phyloP scores from a whole-genome alignment of 1,139 yeast genomes.

The Arxiozyma heterogenica region DNA sequence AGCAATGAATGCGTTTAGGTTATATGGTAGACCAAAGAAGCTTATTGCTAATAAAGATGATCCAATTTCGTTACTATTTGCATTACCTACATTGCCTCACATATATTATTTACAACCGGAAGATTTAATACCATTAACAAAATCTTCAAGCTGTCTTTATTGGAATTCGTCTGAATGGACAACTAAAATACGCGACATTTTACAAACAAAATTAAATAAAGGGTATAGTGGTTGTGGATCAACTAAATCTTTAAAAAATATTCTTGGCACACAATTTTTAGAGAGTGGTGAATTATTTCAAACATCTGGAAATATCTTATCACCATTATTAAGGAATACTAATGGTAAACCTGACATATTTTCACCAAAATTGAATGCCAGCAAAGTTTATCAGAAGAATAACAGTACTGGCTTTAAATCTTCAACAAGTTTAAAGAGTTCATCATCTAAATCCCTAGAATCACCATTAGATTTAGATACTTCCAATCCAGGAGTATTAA shows the following conservation, averaged over 20 bases:
- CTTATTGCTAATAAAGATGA: constrained; percentile 84
- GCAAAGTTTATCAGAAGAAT: not conserved
- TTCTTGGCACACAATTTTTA: constrained; percentile 40
- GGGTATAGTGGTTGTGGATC: constrained; percentile 88
- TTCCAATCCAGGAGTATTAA: not conserved
- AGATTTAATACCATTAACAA: constrained; percentile 41
- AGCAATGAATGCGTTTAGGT: constrained; percentile 70
- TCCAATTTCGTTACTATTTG: constrained; percentile 70
- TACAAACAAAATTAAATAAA: constrained; percentile 52
- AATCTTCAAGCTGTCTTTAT: constrained; percentile 31
- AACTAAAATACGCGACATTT: constrained; percentile 48
- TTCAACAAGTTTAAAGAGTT: not conserved
- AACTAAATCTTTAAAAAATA: constrained; percentile 51
- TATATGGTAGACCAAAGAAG: constrained; percentile 86
- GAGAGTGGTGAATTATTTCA: constrained; percentile 33
- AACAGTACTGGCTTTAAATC: not conserved
- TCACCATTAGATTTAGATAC: constrained; percentile 1
- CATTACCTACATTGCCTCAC: constrained; percentile 81
- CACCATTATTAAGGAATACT: constrained; percentile 6
- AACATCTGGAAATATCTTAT: constrained; percentile 10
- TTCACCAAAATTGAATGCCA: not conserved
- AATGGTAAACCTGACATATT: not conserved
- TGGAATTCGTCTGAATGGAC: constrained; percentile 76
- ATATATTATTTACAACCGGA: constrained; percentile 68
- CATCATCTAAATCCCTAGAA: constrained; percentile 1